Evolutionary conservation across 768 basidiomycete genomes (phyloP), one percentile per base, ranked within the genome.

Genomic region (Ramaria rubella): DNA sequence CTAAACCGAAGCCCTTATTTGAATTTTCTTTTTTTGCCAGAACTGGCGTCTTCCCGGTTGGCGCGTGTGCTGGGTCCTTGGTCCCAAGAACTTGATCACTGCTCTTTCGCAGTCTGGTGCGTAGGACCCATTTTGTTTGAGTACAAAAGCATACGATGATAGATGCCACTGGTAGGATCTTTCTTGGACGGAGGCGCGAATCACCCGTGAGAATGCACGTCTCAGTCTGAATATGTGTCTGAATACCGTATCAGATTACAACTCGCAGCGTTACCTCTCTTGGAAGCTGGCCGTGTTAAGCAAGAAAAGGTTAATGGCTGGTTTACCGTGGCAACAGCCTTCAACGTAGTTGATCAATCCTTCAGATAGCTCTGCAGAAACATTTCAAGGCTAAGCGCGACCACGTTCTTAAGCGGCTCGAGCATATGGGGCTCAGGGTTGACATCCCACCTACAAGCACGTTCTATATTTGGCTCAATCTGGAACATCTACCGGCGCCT

Each of bases 1-100:
- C 21, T 11, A 44, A 29, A 31, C 31, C 38, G 11, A 36, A 15
- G 31, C 30, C n/a, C 31, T n/a, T 29, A 36, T 21, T 21, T 50
- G 15, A 58, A 34, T 55, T 26, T 52, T 27, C 23, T 66, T 66
- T 19, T 38, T 65, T 34, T 62, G 65, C 4, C 70, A 96, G 87
- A 94, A 94, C 70, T 95, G 89, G 87, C 85, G 94, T 64, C 83
- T 94, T 55, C 93, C 94, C 8, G 94, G 94, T 33, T 97, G 92
- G 92, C 81, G 94, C 61, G 75, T 94, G 38, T 94, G 91, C 72
- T 92, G 89, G 94, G 92, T 96, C 30, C 67, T 95, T 21, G 94
- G 92, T 0, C 94, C 94, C 15, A 92, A 87, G 72, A 87, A 90
- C 67, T 68, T 96, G 44, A 77, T 96, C 61, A 85, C 86, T 7